Base-by-base conservation (phyloP, 768 basidiomycete species). In the Suillus alpinus region DNA sequence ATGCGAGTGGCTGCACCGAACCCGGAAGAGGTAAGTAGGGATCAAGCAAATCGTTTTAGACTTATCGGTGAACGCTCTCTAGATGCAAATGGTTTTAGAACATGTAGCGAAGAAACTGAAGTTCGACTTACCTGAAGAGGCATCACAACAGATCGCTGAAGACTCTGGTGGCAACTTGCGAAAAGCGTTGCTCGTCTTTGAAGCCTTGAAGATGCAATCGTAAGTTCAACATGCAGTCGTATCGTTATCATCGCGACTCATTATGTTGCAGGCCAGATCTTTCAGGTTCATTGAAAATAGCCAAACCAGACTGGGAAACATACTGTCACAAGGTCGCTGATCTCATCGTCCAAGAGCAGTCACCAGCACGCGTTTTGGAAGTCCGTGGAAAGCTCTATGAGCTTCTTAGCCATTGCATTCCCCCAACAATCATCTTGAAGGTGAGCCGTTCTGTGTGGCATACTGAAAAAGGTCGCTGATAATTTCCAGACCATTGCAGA, bases 271-370 rank as follows among this genome's bases (percentile, higher is more conserved):
- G 92, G 59, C 90, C 92, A n/a, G 91, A 94, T 71, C 80, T 96
- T 41, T 83, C 86, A 5, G 91, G 91, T 36, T 77, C 89, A 41
- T 75, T 94, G 59, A 81, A 83, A 37, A 94, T 96, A 59, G 94
- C 95, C 14, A 95, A 98, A 75, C 95, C 97, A n/a, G 97, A 99
- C 70, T 99, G 97, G 97, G 97, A 99, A 74, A 92, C 91, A 12
- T 99, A 97, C 71, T 97, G 95, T 66, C 81, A 88, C 66, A 94
- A 94, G 71, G 88, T 98, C 12, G 95, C 91, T 14, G 94, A 95
- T 72, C 77, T 92, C 68, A 95, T 99, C 63, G 78, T 98, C 18
- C 81, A 85, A 62, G 94, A 97, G 67, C 97, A 99, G 75, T 86
- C 87, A 32, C 94, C 97, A 20, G 85, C 88, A 58, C 85, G 87